phyloP scores from a whole-genome alignment of 1,284 basidiomycete genomes.

The Trichosporon sp. region DNA sequence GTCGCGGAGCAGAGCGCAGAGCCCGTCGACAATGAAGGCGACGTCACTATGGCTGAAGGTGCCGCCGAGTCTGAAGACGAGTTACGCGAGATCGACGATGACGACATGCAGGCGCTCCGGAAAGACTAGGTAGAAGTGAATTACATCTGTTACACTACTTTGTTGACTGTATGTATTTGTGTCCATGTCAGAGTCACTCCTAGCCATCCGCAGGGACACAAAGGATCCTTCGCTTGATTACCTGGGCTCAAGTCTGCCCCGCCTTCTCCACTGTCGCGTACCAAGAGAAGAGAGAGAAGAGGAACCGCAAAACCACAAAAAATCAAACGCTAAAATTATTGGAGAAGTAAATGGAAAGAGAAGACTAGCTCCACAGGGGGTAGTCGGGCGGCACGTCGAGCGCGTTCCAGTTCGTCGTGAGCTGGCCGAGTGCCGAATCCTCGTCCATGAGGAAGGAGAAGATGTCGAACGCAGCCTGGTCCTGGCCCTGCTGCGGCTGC shows the following conservation, averaged over 20 bases:
- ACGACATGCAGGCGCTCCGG: slow-evolving; percentile 6
- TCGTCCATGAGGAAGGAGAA: slow-evolving; percentile 55
- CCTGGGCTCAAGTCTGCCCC: not conserved
- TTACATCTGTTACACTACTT: slow-evolving; percentile 16
- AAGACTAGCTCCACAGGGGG: slow-evolving; percentile 45
- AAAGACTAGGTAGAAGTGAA: not conserved
- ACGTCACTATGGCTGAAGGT: not conserved
- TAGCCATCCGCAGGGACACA: not conserved
- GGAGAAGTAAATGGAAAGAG: not conserved
- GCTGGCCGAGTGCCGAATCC: slow-evolving; percentile 41
- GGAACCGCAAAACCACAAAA: not conserved
- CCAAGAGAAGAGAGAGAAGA: not conserved
- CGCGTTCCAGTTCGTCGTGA: slow-evolving; percentile 41
- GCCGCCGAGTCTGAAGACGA: slow-evolving; percentile 19
- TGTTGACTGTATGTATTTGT: not conserved
- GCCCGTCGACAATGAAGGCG: not conserved
- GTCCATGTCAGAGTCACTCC: not conserved
- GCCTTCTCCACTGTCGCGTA: not conserved
- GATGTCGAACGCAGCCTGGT: slow-evolving; percentile 45
- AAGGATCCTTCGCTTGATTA: not conserved
- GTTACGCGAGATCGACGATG: slow-evolving; percentile 24
- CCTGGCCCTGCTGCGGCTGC: slow-evolving; percentile 2
- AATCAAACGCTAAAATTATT: not conserved
- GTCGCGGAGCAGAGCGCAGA: not conserved
- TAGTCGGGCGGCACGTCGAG: slow-evolving; percentile 51